Base-by-base conservation (phyloP, 1,139 yeast species). In the Debaryomyces psychrophilus region DNA sequence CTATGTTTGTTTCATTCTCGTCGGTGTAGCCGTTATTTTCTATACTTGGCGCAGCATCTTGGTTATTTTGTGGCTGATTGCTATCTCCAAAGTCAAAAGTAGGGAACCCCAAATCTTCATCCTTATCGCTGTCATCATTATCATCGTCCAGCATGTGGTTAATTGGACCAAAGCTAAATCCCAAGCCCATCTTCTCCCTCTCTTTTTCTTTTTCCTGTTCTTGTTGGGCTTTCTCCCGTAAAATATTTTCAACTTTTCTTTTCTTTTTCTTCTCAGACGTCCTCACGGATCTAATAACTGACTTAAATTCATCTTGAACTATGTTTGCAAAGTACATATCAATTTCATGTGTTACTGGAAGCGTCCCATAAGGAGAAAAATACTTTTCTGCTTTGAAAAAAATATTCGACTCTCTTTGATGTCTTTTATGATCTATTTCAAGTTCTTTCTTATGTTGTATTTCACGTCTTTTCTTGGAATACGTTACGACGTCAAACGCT, bases 401-500 rank as follows among this genome's bases (percentile, higher is more conserved):
- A 3, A 72, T 60, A 44, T 80, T 79, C 6, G 65, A 51, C 7
- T 60, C 57, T 23, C 69, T 60, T 43, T 50, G 56, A 25, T 53
- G 61, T 39, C 56, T 56, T 46, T 53, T 60, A 18, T 56, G 48
- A 12, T 59, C 59, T 7, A 62, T 48, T 2, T 57, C 57, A n/a
- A 54, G 46, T n/a, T 54, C 53, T 12, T 56, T 57, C 12, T 57
- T 49, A 22, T 62, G 55, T 15, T 46, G 46, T 5, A 71, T 59
- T 6, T 55, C 59, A 14, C 71, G 53, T 44, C 89, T 67, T 39
- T 72, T 71, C 9, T 68, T 64, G 0, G 89, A 83, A 57, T 82
- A 83, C 31, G 67, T 79, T 9, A 73, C 78, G 39, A 85, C 72
- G 61, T 85, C 85, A 51, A 83, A 79, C 6, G 59, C 53, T 41